Percentiles rank a stretch among this genome's conserved stretches.
phyloP scores from a whole-genome alignment of 805 yeast species.

The Nakazawaea holstii region DNA sequence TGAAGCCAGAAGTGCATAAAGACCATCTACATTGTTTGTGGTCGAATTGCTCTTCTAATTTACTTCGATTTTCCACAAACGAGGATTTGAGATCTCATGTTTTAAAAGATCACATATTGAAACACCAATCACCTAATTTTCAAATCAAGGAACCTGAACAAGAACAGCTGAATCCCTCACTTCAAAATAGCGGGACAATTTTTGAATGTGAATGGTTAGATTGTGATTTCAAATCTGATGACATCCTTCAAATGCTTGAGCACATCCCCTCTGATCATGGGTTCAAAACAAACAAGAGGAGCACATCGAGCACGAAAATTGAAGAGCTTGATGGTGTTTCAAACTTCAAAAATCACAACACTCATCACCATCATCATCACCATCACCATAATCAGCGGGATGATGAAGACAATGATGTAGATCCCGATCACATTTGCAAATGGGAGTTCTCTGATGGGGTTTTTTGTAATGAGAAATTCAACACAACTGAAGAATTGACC shows the following conservation, averaged over 20 bases:
- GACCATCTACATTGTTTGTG: constrained; percentile 12
- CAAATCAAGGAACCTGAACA: not conserved
- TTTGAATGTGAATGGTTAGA: constrained; percentile 70
- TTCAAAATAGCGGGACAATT: not conserved
- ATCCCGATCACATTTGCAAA: constrained; percentile 26
- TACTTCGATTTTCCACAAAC: not conserved
- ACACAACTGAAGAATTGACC: constrained; percentile 56
- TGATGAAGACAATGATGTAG: constrained; percentile 5
- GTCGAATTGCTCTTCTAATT: constrained; percentile 1
- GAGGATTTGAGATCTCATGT: constrained; percentile 6
- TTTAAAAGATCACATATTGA: constrained; percentile 3
- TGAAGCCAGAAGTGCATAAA: not conserved
- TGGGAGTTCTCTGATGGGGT: constrained; percentile 29
- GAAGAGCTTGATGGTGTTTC: constrained; percentile 5
- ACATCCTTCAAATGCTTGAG: constrained; percentile 46
- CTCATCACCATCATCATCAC: constrained; percentile 1
- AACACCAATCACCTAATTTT: not conserved
- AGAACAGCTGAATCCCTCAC: not conserved
- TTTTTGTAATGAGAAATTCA: constrained; percentile 47
- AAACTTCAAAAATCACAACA: not conserved
- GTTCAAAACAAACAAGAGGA: constrained; percentile 21
- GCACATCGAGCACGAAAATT: constrained; percentile 18
- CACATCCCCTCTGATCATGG: constrained; percentile 54
- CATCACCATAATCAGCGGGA: not conserved
- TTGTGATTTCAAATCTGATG: constrained; percentile 55